Conservation (phyloP, 495 filamentous ascomycete species). For the Penicillium bialowiezense region DNA sequence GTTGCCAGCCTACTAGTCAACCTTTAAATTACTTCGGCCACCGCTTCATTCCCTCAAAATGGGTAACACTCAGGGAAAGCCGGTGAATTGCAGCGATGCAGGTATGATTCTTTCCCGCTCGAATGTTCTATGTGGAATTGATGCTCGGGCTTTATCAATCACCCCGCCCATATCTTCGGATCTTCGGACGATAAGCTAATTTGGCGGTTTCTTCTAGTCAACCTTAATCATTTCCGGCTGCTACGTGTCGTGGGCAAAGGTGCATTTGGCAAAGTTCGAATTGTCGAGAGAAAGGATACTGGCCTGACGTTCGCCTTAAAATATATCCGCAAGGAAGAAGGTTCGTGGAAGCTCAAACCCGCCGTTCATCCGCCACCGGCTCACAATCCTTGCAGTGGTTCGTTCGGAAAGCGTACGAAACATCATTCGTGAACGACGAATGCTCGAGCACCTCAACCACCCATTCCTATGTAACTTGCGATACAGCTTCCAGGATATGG, state of each 20-base stretch:
- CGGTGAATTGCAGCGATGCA: conserved; percentile 87
- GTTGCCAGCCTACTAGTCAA: conserved; percentile 23
- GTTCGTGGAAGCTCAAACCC: conserved; percentile 45
- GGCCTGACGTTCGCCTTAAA: conserved; percentile 92
- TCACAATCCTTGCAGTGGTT: conserved; percentile 62
- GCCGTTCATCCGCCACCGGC: background rate
- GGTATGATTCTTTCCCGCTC: conserved; percentile 56
- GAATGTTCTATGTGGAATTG: background rate
- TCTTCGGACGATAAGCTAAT: conserved; percentile 11
- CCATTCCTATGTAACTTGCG: conserved; percentile 97
- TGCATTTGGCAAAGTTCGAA: conserved; percentile 97
- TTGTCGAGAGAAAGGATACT: conserved; percentile 96
- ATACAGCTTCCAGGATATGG: conserved; percentile 98
- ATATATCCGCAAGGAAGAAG: conserved; percentile 99
- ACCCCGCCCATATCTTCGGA: background rate
- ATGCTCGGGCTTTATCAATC: background rate
- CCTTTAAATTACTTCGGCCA: conserved; percentile 17
- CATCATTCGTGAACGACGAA: conserved; percentile 93
- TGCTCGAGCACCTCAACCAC: conserved; percentile 97
- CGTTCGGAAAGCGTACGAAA: conserved; percentile 97
- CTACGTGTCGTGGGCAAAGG: conserved; percentile 95
- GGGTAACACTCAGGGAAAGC: conserved; percentile 95
- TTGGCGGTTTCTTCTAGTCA: conserved; percentile 56
- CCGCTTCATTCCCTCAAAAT: conserved; percentile 47
- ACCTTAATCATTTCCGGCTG: conserved; percentile 95